A percentile compares a stretch with the other conserved stretches of the same genome.
Conservation (phyloP, 345 rosid species). For the Aquilaria malaccensis region DNA sequence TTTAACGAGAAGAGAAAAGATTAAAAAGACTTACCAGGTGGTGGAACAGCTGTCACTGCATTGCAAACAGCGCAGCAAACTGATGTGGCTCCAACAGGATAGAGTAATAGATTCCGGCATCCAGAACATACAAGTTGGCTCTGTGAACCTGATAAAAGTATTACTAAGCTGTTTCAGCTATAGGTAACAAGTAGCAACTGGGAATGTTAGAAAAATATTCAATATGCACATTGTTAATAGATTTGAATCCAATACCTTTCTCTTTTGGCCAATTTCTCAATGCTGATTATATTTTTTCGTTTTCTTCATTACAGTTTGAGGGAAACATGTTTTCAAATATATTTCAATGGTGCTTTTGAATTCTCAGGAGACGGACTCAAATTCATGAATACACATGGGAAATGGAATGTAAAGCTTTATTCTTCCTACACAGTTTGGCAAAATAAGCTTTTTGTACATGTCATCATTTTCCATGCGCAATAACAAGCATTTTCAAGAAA, state of each 20-base stretch:
- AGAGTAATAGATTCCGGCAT: slow-evolving; percentile 81
- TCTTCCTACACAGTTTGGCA: not conserved
- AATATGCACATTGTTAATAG: no score
- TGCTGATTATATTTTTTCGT: not conserved
- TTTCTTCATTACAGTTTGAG: no score
- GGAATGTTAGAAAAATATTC: not conserved
- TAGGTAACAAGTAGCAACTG: not conserved
- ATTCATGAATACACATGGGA: no score
- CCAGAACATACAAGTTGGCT: slow-evolving; percentile 97
- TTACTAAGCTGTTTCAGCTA: not conserved
- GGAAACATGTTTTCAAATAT: no score
- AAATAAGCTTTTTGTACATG: not conserved
- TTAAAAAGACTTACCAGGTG: slow-evolving; percentile 46
- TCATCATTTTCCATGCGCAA: no score
- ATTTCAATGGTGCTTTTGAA: no score
- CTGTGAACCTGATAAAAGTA: slow-evolving; percentile 33
- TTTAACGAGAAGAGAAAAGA: not conserved
- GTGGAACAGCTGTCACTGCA: slow-evolving; percentile 87
- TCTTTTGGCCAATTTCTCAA: no score
- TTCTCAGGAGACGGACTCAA: no score
- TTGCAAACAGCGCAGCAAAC: slow-evolving; percentile 93
- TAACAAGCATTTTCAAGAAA: not conserved
- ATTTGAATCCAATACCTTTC: no score
- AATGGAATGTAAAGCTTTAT: no score
- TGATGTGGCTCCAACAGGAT: slow-evolving; percentile 80